Conservation (phyloP, 225 moss, liverwort and hornwort species). For the Asterella californica region DNA sequence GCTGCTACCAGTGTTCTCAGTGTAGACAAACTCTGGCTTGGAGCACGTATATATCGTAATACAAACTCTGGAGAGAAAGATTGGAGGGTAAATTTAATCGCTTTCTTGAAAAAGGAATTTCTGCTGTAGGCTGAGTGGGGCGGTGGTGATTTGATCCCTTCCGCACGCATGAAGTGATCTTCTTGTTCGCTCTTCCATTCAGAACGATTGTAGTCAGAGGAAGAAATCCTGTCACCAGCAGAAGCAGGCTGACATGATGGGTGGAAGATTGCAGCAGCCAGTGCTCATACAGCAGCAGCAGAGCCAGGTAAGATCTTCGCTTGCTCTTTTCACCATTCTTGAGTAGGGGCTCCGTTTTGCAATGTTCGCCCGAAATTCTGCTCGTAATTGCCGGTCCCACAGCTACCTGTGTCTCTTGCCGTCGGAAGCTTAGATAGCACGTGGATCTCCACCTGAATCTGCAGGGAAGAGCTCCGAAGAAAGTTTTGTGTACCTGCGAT, state of each 20-base stretch:
- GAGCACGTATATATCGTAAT: background rate
- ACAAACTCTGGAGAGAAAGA: background rate
- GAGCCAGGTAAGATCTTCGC: slow-evolving; percentile 1
- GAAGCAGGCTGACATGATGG: slow-evolving; percentile 5
- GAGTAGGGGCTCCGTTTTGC: background rate
- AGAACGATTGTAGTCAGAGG: background rate
- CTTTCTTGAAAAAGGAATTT: background rate
- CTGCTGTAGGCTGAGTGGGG: background rate
- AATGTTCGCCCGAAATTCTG: too few relatives aligned
- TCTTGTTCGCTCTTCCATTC: slow-evolving; percentile 8
- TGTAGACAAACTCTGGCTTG: background rate
- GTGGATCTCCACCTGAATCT: too few relatives aligned
- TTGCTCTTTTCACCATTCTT: background rate
- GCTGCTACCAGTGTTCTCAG: background rate
- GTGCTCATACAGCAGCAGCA: slow-evolving; percentile 10
- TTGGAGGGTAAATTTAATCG: background rate
- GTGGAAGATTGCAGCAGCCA: slow-evolving; percentile 16
- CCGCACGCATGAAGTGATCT: slow-evolving; percentile 9
- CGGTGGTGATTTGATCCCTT: background rate
- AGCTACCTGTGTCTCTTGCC: background rate
- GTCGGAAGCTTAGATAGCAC: background rate
- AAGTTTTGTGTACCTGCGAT: too few relatives aligned
- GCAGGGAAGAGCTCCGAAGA: too few relatives aligned
- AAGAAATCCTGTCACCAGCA: background rate
- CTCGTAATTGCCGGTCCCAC: background rate